phyloP scores from a whole-genome alignment of 1,284 basidiomycete species.

The Trichosporon sp. region DNA sequence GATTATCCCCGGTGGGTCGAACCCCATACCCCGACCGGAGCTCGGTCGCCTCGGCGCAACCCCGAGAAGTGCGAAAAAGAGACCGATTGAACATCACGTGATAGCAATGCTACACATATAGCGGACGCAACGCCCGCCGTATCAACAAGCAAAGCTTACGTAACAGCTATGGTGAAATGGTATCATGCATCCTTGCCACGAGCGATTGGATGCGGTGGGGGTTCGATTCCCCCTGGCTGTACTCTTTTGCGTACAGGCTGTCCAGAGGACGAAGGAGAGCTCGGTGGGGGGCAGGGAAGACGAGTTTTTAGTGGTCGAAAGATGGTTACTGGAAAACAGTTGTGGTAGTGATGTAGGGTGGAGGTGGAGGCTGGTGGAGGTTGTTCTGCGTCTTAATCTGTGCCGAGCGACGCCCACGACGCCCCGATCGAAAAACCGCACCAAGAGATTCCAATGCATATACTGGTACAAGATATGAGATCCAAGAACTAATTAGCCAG shows the following conservation, averaged over 20 bases:
- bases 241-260: slow-evolving; percentile 9
- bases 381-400: neutral
- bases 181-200: slow-evolving; percentile 16
- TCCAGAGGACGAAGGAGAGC: neutral
- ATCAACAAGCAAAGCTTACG: neutral
- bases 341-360: neutral
- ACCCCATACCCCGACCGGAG: neutral
- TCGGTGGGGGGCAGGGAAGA: neutral
- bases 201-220: slow-evolving; percentile 5
- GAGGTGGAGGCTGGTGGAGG: neutral
- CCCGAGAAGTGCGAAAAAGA: neutral
- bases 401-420: neutral
- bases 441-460: slow-evolving; percentile 12
- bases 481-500: slow-evolving; percentile 51
- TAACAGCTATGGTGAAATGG: slow-evolving; percentile 19
- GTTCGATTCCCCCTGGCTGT: slow-evolving; percentile 20
- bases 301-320: neutral
- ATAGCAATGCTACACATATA: neutral
- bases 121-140: neutral
- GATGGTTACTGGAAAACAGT: neutral
- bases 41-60: neutral
- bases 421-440: no score
- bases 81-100: slow-evolving; percentile 8
- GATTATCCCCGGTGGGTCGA: neutral
- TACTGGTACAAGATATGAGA: slow-evolving; percentile 10